Base-by-base conservation (phyloP, 1,284 basidiomycete genomes). In the Melampsora larici-populina region DNA sequence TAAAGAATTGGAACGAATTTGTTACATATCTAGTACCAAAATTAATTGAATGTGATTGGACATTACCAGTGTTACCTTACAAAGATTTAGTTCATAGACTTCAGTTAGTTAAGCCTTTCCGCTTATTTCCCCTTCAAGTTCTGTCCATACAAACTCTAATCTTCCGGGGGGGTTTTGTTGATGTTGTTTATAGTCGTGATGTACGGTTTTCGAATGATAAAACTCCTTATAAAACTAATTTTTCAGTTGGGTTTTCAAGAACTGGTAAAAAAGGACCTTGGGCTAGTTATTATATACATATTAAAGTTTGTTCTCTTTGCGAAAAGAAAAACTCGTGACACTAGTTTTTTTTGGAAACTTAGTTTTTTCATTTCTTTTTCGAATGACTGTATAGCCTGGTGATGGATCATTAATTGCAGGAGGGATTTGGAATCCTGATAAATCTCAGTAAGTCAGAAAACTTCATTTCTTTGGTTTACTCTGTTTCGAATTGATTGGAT, bases 61-160 rank as follows among this genome's bases (percentile, higher is more conserved):
- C 81, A 1, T 78, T 84, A 0, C 84, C 84, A 5, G 81, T 81
- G 64, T 79, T 84, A 29, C 84, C 84, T 4, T 79, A 79, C 15
- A 84, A 84, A 75, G 84, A 84, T 62, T 68, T 84, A 21, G 79
- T 82, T 33, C 82, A 84, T 43, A 79, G 84, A 2, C 81, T 83
- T 69, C 81, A 82, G 77, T 79, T 80, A 68, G 82, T 81, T 36
- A 79, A 80, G 31, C 36, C 49, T 17, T 60, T 58, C 31, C 43
- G n/a, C n/a, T n/a, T n/a, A n/a, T n/a, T n/a, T n/a, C n/a, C n/a
- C n/a, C n/a, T n/a, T n/a, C n/a, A n/a, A n/a, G n/a, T n/a, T n/a
- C n/a, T n/a, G n/a, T n/a, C n/a, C n/a, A n/a, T n/a, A n/a, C n/a
- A n/a, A n/a, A n/a, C n/a, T n/a, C n/a, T n/a, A n/a, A n/a, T n/a